phyloP scores from a whole-genome alignment of 352 stramenopile genomes.

The Phytopythium mirpurense region DNA sequence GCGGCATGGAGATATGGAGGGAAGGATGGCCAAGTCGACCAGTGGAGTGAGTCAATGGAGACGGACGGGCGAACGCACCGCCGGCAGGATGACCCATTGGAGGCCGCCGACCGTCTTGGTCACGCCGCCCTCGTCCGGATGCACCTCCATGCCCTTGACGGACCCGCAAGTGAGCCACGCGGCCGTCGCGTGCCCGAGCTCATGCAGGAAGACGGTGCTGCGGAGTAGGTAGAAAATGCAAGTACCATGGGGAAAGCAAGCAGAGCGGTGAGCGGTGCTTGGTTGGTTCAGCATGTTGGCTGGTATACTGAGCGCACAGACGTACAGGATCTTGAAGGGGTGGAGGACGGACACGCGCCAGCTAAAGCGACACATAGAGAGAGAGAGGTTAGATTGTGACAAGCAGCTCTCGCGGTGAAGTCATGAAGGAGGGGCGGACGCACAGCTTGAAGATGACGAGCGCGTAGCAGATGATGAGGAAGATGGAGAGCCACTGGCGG shows the following conservation, averaged over 20 bases:
- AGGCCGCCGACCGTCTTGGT: slow-evolving; percentile 76
- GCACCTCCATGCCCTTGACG: slow-evolving; percentile 86
- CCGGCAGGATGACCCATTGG: slow-evolving; percentile 69
- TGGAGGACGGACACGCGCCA: slow-evolving; percentile 84
- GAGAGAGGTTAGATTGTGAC: neutral
- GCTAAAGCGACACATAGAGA: slow-evolving; percentile 24
- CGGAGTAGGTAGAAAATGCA: neutral
- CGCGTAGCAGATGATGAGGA: slow-evolving; percentile 84
- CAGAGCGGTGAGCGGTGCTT: too few species aligned
- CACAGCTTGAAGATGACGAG: slow-evolving; percentile 87
- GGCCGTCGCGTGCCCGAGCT: slow-evolving; percentile 77
- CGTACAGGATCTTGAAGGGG: slow-evolving; percentile 88
- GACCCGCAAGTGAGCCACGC: slow-evolving; percentile 83
- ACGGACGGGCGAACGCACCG: slow-evolving; percentile 22
- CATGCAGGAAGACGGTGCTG: slow-evolving; percentile 86
- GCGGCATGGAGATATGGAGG: too few species aligned
- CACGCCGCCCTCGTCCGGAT: slow-evolving; percentile 83
- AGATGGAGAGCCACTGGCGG: slow-evolving; percentile 81
- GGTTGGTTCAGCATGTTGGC: too few species aligned
- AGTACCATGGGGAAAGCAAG: neutral
- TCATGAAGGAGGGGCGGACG: slow-evolving; percentile 4
- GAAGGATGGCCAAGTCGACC: neutral
- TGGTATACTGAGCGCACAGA: slow-evolving; percentile 1
- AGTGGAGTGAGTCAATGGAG: neutral
- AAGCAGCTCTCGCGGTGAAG: too few species aligned